Conservation (phyloP, 1,284 basidiomycete genomes). For the Ustilago bromivora region DNA sequence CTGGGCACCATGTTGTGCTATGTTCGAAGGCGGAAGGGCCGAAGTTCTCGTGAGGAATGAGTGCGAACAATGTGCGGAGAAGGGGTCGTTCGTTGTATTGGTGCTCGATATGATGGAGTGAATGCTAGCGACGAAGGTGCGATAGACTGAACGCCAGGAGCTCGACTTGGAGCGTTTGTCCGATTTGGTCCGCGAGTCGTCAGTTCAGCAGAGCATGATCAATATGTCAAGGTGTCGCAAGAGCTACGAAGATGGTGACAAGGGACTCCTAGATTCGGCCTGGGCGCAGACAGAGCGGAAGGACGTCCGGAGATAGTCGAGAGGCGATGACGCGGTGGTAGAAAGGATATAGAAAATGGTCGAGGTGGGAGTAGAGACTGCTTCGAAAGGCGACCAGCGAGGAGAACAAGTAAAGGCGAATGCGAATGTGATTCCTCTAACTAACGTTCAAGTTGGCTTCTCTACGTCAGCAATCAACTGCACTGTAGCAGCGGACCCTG, state of each 20-base stretch:
- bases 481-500: conserved; percentile 1
- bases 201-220: not conserved
- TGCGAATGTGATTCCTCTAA: not conserved
- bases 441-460: not conserved
- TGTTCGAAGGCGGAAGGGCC: not conserved
- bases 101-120: not conserved
- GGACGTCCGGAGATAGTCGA: not conserved
- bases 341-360: not conserved
- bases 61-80: not conserved
- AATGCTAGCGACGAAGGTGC: not conserved
- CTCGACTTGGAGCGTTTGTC: conserved; percentile 1
- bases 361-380: not conserved
- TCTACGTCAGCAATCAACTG: not conserved
- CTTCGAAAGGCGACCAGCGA: not conserved
- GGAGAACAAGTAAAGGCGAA: conserved; percentile 3
- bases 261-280: not conserved
- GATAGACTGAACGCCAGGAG: not conserved
- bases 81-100: not conserved
- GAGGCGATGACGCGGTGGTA: not conserved
- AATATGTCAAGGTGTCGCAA: not conserved
- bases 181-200: not conserved
- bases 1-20: conserved; percentile 23
- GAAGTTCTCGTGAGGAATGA: not conserved
- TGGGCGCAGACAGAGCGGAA: not conserved
- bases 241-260: not conserved